phyloP scores from a whole-genome alignment of 2,329 filamentous ascomycete species.

The Botrytis sinoallii region DNA sequence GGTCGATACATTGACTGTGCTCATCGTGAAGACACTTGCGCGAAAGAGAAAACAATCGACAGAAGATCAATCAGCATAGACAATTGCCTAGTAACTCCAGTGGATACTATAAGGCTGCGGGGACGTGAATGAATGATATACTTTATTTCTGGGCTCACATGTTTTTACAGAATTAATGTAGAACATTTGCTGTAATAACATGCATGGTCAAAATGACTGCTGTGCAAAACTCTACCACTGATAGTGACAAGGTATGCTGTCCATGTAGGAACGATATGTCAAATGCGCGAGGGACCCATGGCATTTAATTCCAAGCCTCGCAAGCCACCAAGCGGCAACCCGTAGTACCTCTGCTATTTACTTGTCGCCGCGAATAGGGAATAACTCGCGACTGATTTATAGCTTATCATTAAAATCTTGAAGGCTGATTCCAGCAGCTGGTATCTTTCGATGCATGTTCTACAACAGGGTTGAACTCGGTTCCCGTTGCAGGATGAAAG shows the following conservation, averaged over 20 bases:
- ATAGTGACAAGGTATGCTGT: neutral
- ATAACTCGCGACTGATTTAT: neutral
- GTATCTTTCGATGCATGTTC: neutral
- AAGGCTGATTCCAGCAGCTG: neutral
- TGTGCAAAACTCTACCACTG: neutral
- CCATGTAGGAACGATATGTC: neutral
- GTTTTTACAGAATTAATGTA: neutral
- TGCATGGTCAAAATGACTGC: neutral
- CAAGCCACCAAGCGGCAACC: neutral
- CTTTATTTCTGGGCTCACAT: neutral
- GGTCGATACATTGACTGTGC: constrained; percentile 12
- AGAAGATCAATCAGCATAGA: neutral
- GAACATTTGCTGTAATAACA: neutral
- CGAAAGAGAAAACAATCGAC: neutral
- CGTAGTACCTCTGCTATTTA: neutral
- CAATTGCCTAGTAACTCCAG: neutral
- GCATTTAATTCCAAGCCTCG: neutral
- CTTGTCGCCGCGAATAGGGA: neutral
- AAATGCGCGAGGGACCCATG: neutral
- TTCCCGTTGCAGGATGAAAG: neutral
- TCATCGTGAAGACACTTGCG: constrained; percentile 2
- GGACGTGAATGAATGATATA: constrained; percentile 1
- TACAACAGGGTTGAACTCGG: neutral
- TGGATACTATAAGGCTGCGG: neutral
- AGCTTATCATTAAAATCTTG: neutral